A percentile compares a stretch with the other conserved stretches of the same genome.
phyloP scores from a whole-genome alignment of 1,284 basidiomycete species.

The Ceratobasidium sp. region DNA sequence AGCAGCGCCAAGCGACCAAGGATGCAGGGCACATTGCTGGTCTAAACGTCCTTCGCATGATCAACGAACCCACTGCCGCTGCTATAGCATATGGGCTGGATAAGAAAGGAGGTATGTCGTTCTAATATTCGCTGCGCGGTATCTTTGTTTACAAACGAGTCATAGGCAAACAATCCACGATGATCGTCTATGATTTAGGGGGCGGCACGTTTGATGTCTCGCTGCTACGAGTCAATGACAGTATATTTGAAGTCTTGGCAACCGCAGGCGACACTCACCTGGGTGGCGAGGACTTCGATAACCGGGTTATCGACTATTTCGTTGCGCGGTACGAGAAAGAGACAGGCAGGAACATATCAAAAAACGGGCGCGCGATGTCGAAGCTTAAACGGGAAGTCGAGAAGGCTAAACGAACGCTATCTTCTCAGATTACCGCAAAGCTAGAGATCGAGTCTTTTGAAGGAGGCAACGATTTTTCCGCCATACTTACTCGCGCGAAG shows the following conservation, averaged over 20 bases:
- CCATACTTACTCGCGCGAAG: conserved; percentile 96
- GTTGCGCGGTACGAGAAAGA: conserved; percentile 95
- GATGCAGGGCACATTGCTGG: conserved; percentile 98
- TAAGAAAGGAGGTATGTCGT: conserved; percentile 92
- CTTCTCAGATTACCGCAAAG: conserved; percentile 73
- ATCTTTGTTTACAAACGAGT: too few relatives aligned
- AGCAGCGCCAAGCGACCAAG: conserved; percentile 98
- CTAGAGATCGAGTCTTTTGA: conserved; percentile 88
- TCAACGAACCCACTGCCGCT: conserved; percentile 98
- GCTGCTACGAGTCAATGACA: conserved; percentile 95
- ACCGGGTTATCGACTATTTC: conserved; percentile 92
- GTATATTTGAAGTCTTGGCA: conserved; percentile 97
- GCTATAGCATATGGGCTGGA: conserved; percentile 99
- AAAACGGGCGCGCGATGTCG: conserved; percentile 90
- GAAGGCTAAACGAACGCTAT: conserved; percentile 97
- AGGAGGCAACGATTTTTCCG: conserved; percentile 94
- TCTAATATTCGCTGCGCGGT: too few relatives aligned
- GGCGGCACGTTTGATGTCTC: conserved; percentile 99
- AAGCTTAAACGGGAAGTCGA: conserved; percentile 99
- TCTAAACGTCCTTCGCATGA: conserved; percentile 94
- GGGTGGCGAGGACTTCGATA: conserved; percentile 99
- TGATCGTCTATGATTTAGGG: conserved; percentile 98
- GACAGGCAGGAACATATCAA: conserved; percentile 86
- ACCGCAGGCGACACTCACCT: conserved; percentile 99
- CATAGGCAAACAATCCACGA: too few relatives aligned